Conservation (phyloP, 768 basidiomycete species). For the Mycena venus region DNA sequence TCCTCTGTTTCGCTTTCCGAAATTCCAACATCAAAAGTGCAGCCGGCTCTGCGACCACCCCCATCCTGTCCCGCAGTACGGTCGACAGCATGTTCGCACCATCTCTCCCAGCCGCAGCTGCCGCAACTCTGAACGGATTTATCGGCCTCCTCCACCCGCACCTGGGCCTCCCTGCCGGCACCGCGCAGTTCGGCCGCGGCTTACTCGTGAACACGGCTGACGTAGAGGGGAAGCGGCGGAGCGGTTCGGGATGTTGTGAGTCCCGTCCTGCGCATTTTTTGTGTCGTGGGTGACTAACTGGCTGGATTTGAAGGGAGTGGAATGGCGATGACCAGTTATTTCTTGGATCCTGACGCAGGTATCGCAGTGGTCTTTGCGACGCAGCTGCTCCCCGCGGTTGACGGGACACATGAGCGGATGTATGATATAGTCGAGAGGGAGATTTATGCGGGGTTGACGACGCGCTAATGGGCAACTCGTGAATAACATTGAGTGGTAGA, state of each 20-base stretch:
- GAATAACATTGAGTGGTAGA: no score
- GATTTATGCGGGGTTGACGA: background rate
- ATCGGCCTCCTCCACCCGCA: background rate
- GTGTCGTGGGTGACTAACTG: background rate
- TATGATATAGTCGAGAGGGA: background rate
- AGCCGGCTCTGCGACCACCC: slow-evolving; percentile 10
- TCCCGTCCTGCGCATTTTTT: background rate
- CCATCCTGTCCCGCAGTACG: slow-evolving; percentile 22
- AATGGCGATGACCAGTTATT: slow-evolving; percentile 51
- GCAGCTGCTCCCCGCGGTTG: background rate
- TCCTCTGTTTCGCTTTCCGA: background rate
- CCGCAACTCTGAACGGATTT: background rate
- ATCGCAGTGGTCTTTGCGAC: slow-evolving; percentile 13
- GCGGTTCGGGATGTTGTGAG: slow-evolving; percentile 48
- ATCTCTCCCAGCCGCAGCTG: slow-evolving; percentile 23
- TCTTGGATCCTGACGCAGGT: slow-evolving; percentile 43
- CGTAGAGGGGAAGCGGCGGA: slow-evolving; percentile 42
- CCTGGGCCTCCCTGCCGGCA: background rate
- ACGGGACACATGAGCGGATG: background rate
- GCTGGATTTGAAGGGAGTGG: slow-evolving; percentile 40
- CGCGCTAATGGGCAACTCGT: background rate
- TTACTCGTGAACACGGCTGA: slow-evolving; percentile 44
- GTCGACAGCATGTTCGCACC: slow-evolving; percentile 30
- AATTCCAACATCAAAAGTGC: background rate
- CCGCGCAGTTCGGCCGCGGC: slow-evolving; percentile 45